A percentile compares a stretch with the other conserved stretches of the same genome.
Conservation (phyloP, 768 basidiomycete species). For the Leccinum olivaceopallidum region DNA sequence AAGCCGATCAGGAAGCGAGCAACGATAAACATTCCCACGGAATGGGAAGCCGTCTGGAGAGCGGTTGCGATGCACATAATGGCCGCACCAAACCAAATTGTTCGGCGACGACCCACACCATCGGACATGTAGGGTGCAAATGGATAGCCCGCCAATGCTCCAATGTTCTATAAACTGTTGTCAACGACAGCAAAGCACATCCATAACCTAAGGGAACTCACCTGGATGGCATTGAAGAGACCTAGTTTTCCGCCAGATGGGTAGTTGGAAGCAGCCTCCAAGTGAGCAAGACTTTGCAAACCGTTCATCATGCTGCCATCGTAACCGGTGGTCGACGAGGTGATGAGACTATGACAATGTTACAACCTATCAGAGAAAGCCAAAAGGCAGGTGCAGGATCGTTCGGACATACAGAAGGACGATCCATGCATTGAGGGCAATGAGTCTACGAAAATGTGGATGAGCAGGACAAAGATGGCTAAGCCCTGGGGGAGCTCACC, state of each 20-base stretch:
- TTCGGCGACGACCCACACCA: constrained; percentile 62
- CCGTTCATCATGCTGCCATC: constrained; percentile 83
- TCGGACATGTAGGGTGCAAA: constrained; percentile 74
- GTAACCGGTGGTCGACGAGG: constrained; percentile 73
- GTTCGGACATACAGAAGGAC: constrained; percentile 55
- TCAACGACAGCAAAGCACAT: background rate
- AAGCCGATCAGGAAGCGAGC: constrained; percentile 79
- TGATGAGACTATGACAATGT: constrained; percentile 52
- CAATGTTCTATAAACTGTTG: constrained; percentile 64
- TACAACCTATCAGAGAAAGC: background rate
- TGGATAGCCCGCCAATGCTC: constrained; percentile 67
- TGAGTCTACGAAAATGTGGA: constrained; percentile 41
- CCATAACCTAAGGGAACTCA: constrained; percentile 16
- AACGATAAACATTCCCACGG: constrained; percentile 79
- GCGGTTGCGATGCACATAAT: constrained; percentile 70
- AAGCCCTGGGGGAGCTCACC: constrained; percentile 38
- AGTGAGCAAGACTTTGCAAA: constrained; percentile 68
- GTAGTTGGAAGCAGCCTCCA: constrained; percentile 57
- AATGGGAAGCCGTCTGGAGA: constrained; percentile 67
- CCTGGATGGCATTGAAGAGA: constrained; percentile 74
- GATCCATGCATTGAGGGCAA: constrained; percentile 69
- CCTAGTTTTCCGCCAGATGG: constrained; percentile 61
- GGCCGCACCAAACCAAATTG: constrained; percentile 65
- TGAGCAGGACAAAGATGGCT: background rate
- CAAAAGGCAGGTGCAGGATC: background rate